Percentiles rank a stretch among this genome's conserved stretches.
These are phyloP conservation scores for Coemansia sp. DNA, from an alignment of 192 early-diverging fungal species.

Conservation along the genomic window DNA sequence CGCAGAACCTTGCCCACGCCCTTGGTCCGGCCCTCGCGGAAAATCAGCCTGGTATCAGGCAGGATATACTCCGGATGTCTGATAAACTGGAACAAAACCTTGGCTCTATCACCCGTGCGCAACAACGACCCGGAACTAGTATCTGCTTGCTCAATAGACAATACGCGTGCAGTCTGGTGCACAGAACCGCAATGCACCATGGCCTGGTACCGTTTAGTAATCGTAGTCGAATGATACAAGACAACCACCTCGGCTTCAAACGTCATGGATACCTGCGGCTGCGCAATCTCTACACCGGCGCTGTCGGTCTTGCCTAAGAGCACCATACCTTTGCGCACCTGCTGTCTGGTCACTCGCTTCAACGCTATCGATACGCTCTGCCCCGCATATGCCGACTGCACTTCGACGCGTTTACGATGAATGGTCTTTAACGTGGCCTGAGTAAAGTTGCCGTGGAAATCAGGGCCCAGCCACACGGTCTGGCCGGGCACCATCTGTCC, in stretches of 20 bases:
- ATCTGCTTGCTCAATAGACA: constrained; percentile 48
- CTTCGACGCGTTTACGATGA: constrained; percentile 84
- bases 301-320: constrained; percentile 20
- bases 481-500: constrained; percentile 84
- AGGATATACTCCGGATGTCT: constrained; percentile 71
- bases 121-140: constrained; percentile 51
- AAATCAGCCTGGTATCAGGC: constrained; percentile 65
- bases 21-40: constrained; percentile 84
- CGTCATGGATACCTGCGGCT: constrained; percentile 48
- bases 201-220: constrained; percentile 87
- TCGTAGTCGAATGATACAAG: constrained; percentile 89
- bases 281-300: constrained; percentile 1
- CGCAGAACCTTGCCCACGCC: constrained; percentile 82
- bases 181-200: constrained; percentile 91
- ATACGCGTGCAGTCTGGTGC: constrained; percentile 84
- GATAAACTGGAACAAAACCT: constrained; percentile 80
- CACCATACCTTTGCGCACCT: constrained; percentile 75
- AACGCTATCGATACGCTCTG: constrained; percentile 85
- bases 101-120: constrained; percentile 84
- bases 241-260: constrained; percentile 95
- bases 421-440: constrained; percentile 81
- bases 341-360: constrained; percentile 77
- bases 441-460: constrained; percentile 78
- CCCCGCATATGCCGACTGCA: constrained; percentile 75
- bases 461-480: constrained; percentile 81